A percentile compares a stretch with the other conserved stretches of the same genome.
Conservation (phyloP, 2,329 filamentous ascomycete genomes). For the Helminthosporium solani region DNA sequence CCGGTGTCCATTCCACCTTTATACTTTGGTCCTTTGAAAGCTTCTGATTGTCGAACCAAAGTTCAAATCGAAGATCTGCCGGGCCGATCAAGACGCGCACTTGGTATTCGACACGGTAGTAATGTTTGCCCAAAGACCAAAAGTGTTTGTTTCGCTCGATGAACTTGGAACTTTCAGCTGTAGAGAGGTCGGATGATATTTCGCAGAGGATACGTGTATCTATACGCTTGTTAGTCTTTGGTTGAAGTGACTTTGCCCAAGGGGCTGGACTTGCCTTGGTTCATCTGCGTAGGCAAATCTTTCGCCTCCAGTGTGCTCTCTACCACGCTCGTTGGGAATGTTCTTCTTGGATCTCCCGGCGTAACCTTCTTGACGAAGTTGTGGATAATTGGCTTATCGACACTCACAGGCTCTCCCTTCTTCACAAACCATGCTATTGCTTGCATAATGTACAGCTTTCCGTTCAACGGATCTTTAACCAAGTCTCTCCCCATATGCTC, state of each 20-base stretch:
- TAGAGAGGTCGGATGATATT: constrained; percentile 35
- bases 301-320: constrained; percentile 26
- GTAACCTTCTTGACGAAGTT: constrained; percentile 35
- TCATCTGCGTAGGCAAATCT: constrained; percentile 32
- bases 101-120: constrained; percentile 38
- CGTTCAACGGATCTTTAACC: constrained; percentile 33
- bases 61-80: constrained; percentile 42
- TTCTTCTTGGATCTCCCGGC: constrained; percentile 33
- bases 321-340: constrained; percentile 37
- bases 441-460: constrained; percentile 39
- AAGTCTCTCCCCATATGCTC: constrained; percentile 27
- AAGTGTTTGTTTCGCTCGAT: constrained; percentile 40
- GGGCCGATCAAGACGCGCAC: constrained; percentile 43
- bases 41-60: constrained; percentile 42
- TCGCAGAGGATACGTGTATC: constrained; percentile 40
- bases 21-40: constrained; percentile 37
- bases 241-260: too few species aligned
- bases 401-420: constrained; percentile 37
- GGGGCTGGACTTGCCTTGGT: constrained; percentile 19
- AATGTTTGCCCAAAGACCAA: constrained; percentile 37
- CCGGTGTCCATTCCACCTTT: constrained; percentile 38
- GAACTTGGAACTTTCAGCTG: constrained; percentile 26
- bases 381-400: constrained; percentile 36
- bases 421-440: constrained; percentile 43
- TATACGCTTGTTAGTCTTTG: constrained; percentile 7